Conservation (phyloP, 371 early-diverging fungal genomes). For the Paraphysoderma sedebokerense region DNA sequence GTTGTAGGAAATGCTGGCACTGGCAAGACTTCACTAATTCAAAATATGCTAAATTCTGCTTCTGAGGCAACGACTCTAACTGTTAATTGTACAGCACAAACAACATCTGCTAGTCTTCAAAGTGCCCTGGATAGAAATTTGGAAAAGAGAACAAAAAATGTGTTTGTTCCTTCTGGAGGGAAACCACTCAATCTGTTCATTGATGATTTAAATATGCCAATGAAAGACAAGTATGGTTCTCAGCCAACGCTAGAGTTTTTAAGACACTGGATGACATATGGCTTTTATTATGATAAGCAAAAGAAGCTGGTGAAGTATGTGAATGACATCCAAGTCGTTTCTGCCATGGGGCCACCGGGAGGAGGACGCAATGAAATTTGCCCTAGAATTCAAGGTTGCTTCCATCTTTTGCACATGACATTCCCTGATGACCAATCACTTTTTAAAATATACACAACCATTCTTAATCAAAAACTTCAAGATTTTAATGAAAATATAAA, state of each 20-base stretch:
- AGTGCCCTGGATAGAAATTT: slow-evolving; percentile 19
- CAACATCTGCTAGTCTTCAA: slow-evolving; percentile 16
- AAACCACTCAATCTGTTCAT: slow-evolving; percentile 24
- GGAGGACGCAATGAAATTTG: slow-evolving; percentile 25
- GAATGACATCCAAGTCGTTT: slow-evolving; percentile 21
- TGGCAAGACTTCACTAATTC: slow-evolving; percentile 27
- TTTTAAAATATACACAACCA: slow-evolving; percentile 21
- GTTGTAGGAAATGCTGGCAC: slow-evolving; percentile 31
- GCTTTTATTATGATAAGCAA: slow-evolving; percentile 27
- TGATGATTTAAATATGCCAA: slow-evolving; percentile 37
- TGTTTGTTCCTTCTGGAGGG: slow-evolving; percentile 27
- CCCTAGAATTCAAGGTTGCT: slow-evolving; percentile 23
- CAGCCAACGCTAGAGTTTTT: slow-evolving; percentile 35
- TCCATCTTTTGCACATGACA: slow-evolving; percentile 30
- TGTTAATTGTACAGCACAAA: slow-evolving; percentile 5
- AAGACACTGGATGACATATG: slow-evolving; percentile 33
- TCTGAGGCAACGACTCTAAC: slow-evolving; percentile 10
- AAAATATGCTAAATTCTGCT: slow-evolving; percentile 13
- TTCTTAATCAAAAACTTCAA: slow-evolving; percentile 28
- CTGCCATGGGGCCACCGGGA: slow-evolving; percentile 37
- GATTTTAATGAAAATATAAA: slow-evolving; percentile 38
- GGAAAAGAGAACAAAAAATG: slow-evolving; percentile 28
- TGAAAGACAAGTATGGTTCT: slow-evolving; percentile 30
- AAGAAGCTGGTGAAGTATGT: slow-evolving; percentile 29
- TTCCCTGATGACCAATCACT: slow-evolving; percentile 24